Conservation (phyloP, 163 green algal species). For the Coccomyxa subellipsoidea region DNA sequence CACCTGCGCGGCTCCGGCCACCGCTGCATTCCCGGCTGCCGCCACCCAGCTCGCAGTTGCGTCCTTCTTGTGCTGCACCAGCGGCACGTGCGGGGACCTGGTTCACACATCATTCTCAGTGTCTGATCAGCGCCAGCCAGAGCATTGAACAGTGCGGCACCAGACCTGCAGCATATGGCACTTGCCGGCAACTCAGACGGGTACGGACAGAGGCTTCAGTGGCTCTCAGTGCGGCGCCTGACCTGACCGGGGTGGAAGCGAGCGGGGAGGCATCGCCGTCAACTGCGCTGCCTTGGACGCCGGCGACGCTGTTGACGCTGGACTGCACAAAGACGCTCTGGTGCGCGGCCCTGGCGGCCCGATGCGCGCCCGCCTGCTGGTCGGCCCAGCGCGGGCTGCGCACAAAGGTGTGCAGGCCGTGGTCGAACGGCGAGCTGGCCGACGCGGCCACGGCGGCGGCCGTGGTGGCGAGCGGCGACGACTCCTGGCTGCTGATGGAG, state of each 20-base stretch:
- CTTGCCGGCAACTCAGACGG: background rate
- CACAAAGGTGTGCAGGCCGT: conserved; percentile 4
- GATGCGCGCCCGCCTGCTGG: background rate
- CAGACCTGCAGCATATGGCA: too few relatives aligned
- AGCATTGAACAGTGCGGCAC: too few relatives aligned
- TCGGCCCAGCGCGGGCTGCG: background rate
- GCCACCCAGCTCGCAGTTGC: background rate
- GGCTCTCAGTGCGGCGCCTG: too few relatives aligned
- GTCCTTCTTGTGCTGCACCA: background rate
- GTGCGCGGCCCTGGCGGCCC: background rate
- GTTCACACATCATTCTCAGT: background rate
- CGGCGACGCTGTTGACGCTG: background rate
- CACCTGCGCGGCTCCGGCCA: background rate
- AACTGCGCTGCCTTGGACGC: background rate
- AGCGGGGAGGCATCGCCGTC: background rate
- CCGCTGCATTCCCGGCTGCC: background rate
- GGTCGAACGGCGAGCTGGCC: background rate
- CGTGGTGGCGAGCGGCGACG: background rate
- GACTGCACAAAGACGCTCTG: background rate
- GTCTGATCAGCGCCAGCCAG: too few relatives aligned
- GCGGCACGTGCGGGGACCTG: background rate
- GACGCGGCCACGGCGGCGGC: background rate
- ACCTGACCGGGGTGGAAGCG: background rate
- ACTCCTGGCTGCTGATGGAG: conserved; percentile 6
- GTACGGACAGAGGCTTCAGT: background rate